Conservation (phyloP, 1,139 yeast species). For the Nadsonia commutata region DNA sequence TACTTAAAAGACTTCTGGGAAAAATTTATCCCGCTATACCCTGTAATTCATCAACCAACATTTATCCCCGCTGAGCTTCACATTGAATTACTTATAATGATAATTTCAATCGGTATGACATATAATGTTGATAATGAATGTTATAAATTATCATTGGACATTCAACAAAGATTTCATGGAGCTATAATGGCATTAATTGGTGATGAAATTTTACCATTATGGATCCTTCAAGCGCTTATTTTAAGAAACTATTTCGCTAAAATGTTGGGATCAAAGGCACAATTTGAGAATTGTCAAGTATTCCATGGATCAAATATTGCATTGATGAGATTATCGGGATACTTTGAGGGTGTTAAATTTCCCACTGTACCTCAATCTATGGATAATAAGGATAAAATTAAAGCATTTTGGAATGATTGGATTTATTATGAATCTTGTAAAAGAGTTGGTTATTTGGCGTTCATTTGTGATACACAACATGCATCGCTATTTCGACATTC, state of each 20-base stretch:
- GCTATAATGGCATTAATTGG: constrained; percentile 7
- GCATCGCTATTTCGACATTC: constrained; percentile 18
- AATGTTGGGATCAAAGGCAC: constrained; percentile 18
- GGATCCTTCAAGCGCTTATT: constrained; percentile 18
- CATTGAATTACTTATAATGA: constrained; percentile 19
- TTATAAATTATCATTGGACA: constrained; percentile 15
- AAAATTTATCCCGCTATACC: constrained; percentile 22
- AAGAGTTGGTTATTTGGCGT: constrained; percentile 22
- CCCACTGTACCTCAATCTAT: constrained; percentile 10
- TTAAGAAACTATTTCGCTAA: constrained; percentile 17
- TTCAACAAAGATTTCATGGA: constrained; percentile 10
- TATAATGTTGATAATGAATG: constrained; percentile 15
- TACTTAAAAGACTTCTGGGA: constrained; percentile 21
- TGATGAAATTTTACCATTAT: constrained; percentile 16
- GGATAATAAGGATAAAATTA: not conserved
- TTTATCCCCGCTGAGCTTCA: constrained; percentile 19
- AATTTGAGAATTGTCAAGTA: constrained; percentile 19
- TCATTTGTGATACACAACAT: constrained; percentile 23
- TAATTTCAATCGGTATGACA: constrained; percentile 25
- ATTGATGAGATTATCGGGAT: constrained; percentile 20
- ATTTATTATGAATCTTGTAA: constrained; percentile 21
- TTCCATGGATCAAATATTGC: constrained; percentile 23
- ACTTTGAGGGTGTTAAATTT: constrained; percentile 14
- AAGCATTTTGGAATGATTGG: constrained; percentile 21
- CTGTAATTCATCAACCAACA: constrained; percentile 23